Base-by-base conservation (phyloP, 169 alveolate species). In the Eimeria brunetti region DNA sequence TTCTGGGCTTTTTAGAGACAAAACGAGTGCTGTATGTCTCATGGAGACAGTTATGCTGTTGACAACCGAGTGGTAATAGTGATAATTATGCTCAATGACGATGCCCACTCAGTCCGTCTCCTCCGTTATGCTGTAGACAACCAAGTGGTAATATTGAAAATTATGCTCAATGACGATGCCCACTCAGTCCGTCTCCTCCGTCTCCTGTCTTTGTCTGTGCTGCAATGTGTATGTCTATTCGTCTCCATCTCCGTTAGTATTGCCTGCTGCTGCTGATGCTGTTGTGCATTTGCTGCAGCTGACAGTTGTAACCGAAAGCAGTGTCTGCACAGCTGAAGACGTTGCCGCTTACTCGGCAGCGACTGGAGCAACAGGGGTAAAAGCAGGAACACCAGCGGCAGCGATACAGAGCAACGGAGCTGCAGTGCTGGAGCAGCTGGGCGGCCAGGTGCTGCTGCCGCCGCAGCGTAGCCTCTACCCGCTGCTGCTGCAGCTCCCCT, bases 401-500 rank as follows among this genome's bases (percentile, higher is more conserved):
- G 12, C 27, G 30, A 38, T 22, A 73, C 33, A 24, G 9, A 73
- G 83, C 83, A 78, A 56, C 30, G 88, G 88, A 8, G 88, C 58
- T 0, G 64, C 88, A 44, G 88, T n/a, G 27, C 62, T 78, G 30
- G 20, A 46, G 88, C 67, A 78, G 64, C 88, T 78, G 24, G 88
- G 88, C 16, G 88, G 67, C 62, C 88, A 7, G 60, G 62, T 78
- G 64, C 88, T 78, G 88, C 88, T 78, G 5, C 64, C 88, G 11
- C 88, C 58, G 36, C 27, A 24, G 46, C 88, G 88, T 33, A 78
- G 88, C 88, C 38, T 51, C 30, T 78, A 20, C 88, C 88, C 88
- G 88, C 88, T 78, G 88, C 88, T 78, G 64, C 64, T 78, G 88
- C 64, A 46, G 53, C 38, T 78, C 30, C 88, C 88, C 7, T 78